Percentiles rank a stretch among this genome's conserved stretches.
phyloP scores from a whole-genome alignment of 257 asterid species.

The Jacaranda mimosifolia region DNA sequence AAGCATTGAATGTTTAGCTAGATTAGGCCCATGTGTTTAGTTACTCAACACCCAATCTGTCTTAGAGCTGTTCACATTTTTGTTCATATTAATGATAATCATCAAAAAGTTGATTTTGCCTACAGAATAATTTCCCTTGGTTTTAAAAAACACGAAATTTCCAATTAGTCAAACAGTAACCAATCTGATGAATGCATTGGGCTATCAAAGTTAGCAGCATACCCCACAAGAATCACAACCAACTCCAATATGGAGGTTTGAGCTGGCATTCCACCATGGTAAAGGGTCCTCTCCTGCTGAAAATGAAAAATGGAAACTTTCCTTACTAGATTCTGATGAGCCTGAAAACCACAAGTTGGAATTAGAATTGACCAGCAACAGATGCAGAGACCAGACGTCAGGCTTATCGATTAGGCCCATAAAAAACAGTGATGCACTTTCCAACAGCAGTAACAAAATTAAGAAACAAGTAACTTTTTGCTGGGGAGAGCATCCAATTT shows the following conservation, averaged over 20 bases:
- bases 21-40: background rate
- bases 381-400: slow-evolving; percentile 14
- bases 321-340: slow-evolving; percentile 35
- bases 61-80: background rate
- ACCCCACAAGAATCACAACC: slow-evolving; percentile 83
- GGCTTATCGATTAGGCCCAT: slow-evolving; percentile 17
- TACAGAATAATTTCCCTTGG: background rate
- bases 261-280: slow-evolving; percentile 44
- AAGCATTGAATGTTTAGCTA: background rate
- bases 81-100: background rate
- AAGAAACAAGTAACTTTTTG: background rate
- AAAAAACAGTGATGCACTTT: slow-evolving; percentile 8
- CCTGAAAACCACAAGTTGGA: slow-evolving; percentile 32
- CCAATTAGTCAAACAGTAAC: background rate
- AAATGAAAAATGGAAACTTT: slow-evolving; percentile 35
- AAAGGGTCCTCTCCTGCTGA: slow-evolving; percentile 45
- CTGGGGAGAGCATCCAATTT: slow-evolving; percentile 1
- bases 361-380: slow-evolving; percentile 17
- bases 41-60: background rate
- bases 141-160: background rate
- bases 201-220: slow-evolving; percentile 31
- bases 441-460: background rate
- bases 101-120: background rate
- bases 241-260: slow-evolving; percentile 49
- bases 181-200: background rate